phyloP scores from a whole-genome alignment of 805 yeast genomes.

The Ogataea trehaloabstinens region DNA sequence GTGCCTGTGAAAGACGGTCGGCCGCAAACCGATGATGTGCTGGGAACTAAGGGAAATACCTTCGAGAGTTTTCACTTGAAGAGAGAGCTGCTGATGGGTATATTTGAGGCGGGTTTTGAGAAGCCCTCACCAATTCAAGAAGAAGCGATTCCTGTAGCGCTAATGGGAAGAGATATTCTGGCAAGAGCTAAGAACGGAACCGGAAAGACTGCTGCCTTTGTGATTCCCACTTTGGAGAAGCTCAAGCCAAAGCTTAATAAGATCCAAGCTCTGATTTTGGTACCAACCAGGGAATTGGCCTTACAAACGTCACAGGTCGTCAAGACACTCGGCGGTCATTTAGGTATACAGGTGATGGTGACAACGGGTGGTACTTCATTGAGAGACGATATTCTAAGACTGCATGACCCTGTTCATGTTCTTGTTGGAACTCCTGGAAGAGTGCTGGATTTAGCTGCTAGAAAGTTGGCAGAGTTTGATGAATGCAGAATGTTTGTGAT shows the following conservation, averaged over 20 bases:
- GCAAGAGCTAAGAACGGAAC: conserved; percentile 99
- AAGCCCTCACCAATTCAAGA: conserved; percentile 98
- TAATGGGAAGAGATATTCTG: conserved; percentile 91
- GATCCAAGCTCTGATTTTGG: conserved; percentile 89
- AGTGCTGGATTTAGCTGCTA: conserved; percentile 88
- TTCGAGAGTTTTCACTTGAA: conserved; percentile 91
- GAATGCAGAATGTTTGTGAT: conserved; percentile 86
- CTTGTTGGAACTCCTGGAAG: conserved; percentile 98
- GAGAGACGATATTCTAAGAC: conserved; percentile 90
- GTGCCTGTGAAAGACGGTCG: conserved; percentile 85
- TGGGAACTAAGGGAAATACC: conserved; percentile 82
- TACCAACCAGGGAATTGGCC: conserved; percentile 97
- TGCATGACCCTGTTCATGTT: conserved; percentile 89
- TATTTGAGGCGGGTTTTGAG: conserved; percentile 98
- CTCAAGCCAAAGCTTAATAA: conserved; percentile 79
- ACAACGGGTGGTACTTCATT: conserved; percentile 97
- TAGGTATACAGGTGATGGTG: conserved; percentile 92
- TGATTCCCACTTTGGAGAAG: conserved; percentile 88
- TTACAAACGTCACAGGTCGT: conserved; percentile 97
- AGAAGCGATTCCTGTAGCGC: conserved; percentile 92
- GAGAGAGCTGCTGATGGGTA: conserved; percentile 95
- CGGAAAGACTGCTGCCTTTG: conserved; percentile 97
- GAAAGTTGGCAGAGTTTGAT: conserved; percentile 81
- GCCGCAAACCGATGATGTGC: conserved; percentile 95
- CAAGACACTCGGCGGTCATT: conserved; percentile 90